These are phyloP conservation scores for Monilinia aucupariae DNA, from an alignment of 2,329 filamentous ascomycete species.

Conservation along the genomic window DNA sequence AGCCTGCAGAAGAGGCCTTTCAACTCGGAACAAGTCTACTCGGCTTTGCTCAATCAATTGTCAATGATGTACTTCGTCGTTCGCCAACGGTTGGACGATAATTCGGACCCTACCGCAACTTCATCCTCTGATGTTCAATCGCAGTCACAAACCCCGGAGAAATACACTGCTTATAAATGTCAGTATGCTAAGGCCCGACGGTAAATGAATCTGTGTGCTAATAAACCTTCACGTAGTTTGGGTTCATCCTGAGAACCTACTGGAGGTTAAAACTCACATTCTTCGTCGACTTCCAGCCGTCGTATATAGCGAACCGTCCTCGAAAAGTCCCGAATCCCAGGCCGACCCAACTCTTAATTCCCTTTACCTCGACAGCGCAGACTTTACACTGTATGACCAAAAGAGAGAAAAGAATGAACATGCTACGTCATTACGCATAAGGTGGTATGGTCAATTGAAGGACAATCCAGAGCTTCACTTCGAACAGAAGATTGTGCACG, in stretches of 20 bases:
- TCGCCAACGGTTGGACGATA: slow-evolving; percentile 70
- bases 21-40: slow-evolving; percentile 86
- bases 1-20: slow-evolving; percentile 84
- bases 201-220: slow-evolving; percentile 27
- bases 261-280: slow-evolving; percentile 95
- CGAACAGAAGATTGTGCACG: slow-evolving; percentile 82
- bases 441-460: slow-evolving; percentile 85
- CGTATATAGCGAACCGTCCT: slow-evolving; percentile 83
- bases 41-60: slow-evolving; percentile 80
- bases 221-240: slow-evolving; percentile 55
- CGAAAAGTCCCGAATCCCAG: slow-evolving; percentile 75
- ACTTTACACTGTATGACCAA: slow-evolving; percentile 78
- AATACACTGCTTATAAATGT: slow-evolving; percentile 85
- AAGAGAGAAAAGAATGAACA: slow-evolving; percentile 74
- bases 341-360: slow-evolving; percentile 87
- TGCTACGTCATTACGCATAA: slow-evolving; percentile 75
- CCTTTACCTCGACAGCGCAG: slow-evolving; percentile 87
- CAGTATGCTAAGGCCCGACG: slow-evolving; percentile 35
- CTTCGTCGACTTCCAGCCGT: slow-evolving; percentile 84
- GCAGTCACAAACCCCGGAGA: slow-evolving; percentile 59
- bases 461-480: slow-evolving; percentile 74
- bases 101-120: slow-evolving; percentile 38
- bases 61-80: slow-evolving; percentile 96
- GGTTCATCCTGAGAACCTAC: slow-evolving; percentile 90
- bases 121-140: slow-evolving; percentile 39